Evolutionary conservation across 1,284 basidiomycete genomes (phyloP), one percentile per base, ranked within the genome.

Genomic region (Cryptococcus wingfieldii): DNA sequence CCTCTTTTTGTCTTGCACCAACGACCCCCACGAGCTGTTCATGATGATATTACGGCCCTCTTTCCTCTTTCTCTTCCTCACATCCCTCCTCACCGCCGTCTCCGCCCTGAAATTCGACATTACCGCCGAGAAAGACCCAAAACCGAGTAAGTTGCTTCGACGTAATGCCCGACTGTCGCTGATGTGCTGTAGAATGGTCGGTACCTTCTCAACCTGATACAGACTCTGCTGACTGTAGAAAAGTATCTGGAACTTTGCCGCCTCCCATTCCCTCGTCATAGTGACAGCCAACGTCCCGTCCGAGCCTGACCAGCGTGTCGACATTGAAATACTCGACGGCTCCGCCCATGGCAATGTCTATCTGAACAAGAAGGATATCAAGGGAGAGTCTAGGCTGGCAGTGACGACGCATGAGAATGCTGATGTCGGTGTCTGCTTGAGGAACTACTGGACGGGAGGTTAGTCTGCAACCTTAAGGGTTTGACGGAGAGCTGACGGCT

Each of bases 171-270:
- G 54, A 28, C 19, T 54, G 9, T n/a, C 10, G 23, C 25, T 14
- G 16, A 23, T 34, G 34, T 25, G 25, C 7, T 46, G 16, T 63
- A 75, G 74, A 69, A 68, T 75, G 74, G 74, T 73, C 50, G 57
- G 62, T 51, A 16, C 3, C 16, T 10, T 16, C 7, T 2, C 25
- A 16, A 16, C 12, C 16, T 46, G 45, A 18, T 8, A 4, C 4
- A 25, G 13, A 18, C 23, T 5, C 12, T 9, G 7, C 48, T 50
- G 37, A 50, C 47, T 5, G 25, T 38, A 19, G 44, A 46, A 88
- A 78, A 96, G 93, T 77, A 86, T 96, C 58, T 97, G 93, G 93
- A 94, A 97, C 72, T 81, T 87, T 50, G 92, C 87, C n/a, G 86
- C 92, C 68, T 78, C 81, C 2, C 85, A 91, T 67, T 84, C 89